Evolutionary conservation across 176 grass and related monocot species (phyloP).

Genomic region (Oryza rufipogon): DNA sequence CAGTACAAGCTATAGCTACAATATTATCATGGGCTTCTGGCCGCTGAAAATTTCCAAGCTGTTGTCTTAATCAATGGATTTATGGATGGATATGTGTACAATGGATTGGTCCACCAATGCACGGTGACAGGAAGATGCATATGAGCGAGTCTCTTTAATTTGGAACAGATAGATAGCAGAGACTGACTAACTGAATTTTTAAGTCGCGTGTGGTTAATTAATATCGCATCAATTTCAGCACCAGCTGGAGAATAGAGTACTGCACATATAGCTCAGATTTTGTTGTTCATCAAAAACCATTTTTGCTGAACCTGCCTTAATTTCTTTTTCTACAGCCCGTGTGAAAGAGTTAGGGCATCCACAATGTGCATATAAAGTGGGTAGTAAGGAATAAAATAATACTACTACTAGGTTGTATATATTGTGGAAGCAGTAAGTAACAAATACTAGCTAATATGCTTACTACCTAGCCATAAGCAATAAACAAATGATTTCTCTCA

Average conservation of each 20-base stretch:
- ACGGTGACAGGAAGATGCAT: neutral
- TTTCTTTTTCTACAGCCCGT: too few relatives aligned
- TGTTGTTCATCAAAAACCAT: too few relatives aligned
- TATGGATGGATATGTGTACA: neutral
- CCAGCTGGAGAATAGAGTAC: neutral
- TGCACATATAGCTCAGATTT: too few relatives aligned
- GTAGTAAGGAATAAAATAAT: too few relatives aligned
- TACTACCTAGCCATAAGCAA: too few relatives aligned
- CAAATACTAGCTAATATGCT: too few relatives aligned
- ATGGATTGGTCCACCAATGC: neutral
- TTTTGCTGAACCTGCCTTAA: too few relatives aligned
- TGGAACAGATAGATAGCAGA: neutral
- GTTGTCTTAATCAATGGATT: slow-evolving; percentile 22
- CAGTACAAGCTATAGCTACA: neutral
- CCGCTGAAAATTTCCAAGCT: slow-evolving; percentile 17
- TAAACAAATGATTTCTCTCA: too few relatives aligned
- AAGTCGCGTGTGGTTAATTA: neutral
- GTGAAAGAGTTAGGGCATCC: too few relatives aligned
- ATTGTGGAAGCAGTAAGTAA: too few relatives aligned
- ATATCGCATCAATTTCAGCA: neutral
- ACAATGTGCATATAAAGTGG: too few relatives aligned
- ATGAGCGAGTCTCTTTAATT: neutral
- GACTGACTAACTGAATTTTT: neutral
- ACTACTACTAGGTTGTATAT: too few relatives aligned
- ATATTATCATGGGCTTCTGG: slow-evolving; percentile 8